These are phyloP conservation scores for Rhodotorula sp. DNA, from an alignment of 1,284 basidiomycete genomes.

Conservation along the genomic window DNA sequence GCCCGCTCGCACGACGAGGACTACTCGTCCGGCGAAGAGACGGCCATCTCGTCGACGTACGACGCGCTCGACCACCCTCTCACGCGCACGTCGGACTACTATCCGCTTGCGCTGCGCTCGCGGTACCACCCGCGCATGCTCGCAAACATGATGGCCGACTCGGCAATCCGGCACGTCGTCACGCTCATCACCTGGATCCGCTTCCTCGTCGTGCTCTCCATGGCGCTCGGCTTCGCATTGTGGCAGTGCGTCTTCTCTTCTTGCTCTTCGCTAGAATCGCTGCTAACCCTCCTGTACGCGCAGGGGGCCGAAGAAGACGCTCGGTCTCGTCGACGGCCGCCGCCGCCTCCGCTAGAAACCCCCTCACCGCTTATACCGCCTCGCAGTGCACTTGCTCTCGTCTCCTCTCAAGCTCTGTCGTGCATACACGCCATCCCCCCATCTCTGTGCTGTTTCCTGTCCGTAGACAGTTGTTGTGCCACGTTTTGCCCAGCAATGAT, in stretches of 20 bases:
- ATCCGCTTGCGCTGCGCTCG: conserved; percentile 37
- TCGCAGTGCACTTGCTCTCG: background rate
- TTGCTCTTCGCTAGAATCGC: background rate
- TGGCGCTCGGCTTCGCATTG: conserved; percentile 32
- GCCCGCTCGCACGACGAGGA: background rate
- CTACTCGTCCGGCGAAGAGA: conserved; percentile 2
- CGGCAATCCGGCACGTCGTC: conserved; percentile 26
- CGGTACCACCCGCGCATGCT: conserved; percentile 40
- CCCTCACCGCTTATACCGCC: background rate
- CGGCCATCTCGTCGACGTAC: conserved; percentile 20
- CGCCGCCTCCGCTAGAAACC: background rate
- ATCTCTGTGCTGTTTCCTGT: background rate
- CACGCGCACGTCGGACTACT: conserved; percentile 37
- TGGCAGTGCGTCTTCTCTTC: conserved; percentile 32
- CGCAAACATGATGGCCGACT: conserved; percentile 22
- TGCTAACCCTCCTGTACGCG: background rate
- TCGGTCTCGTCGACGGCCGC: conserved; percentile 9
- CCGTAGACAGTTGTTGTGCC: background rate
- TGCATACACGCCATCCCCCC: too few relatives aligned
- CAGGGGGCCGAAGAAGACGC: conserved; percentile 29
- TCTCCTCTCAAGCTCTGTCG: too few relatives aligned
- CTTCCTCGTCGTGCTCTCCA: conserved; percentile 31
- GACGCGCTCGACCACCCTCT: conserved; percentile 22
- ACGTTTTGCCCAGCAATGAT: background rate
- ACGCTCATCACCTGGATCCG: conserved; percentile 29